These are phyloP conservation scores for Panicum hallii DNA, from an alignment of 202 grass and related monocot species.

Conservation along the genomic window DNA sequence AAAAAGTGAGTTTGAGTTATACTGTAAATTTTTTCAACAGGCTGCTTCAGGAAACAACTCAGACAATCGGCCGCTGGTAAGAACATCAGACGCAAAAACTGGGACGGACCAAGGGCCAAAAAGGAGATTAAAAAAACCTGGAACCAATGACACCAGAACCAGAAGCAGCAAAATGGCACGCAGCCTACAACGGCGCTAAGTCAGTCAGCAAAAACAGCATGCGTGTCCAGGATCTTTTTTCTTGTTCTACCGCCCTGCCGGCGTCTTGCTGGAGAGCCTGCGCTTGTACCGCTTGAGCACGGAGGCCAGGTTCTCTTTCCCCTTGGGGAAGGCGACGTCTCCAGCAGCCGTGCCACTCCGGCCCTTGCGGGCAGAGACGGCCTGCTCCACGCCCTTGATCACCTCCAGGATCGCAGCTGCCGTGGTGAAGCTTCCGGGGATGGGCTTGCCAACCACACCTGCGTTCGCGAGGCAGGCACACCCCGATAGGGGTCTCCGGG, in stretches of 20 bases:
- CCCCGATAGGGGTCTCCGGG: conserved; percentile 30
- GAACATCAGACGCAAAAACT: conserved; percentile 34
- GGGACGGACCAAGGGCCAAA: background rate
- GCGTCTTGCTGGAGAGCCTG: conserved; percentile 57
- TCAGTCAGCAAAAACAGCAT: background rate
- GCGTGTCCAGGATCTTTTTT: background rate
- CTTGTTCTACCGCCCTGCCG: background rate
- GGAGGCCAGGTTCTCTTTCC: conserved; percentile 82
- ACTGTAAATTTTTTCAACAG: conserved; percentile 30
- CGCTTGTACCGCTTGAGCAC: conserved; percentile 79
- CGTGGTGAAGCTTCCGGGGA: conserved; percentile 48
- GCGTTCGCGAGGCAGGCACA: conserved; percentile 51
- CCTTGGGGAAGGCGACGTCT: conserved; percentile 78
- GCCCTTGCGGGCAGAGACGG: conserved; percentile 62
- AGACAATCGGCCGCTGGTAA: background rate
- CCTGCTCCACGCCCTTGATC: conserved; percentile 72
- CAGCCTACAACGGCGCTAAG: background rate
- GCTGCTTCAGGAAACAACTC: background rate
- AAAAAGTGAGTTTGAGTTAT: background rate
- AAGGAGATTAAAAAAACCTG: background rate
- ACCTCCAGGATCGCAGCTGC: conserved; percentile 44
- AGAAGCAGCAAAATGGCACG: background rate
- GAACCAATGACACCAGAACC: background rate
- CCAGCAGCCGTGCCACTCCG: conserved; percentile 76
- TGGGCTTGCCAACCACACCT: background rate